A percentile compares a stretch with the other conserved stretches of the same genome.
phyloP scores from a whole-genome alignment of 148 eudicot genomes.

The Rhododendron ovatum region DNA sequence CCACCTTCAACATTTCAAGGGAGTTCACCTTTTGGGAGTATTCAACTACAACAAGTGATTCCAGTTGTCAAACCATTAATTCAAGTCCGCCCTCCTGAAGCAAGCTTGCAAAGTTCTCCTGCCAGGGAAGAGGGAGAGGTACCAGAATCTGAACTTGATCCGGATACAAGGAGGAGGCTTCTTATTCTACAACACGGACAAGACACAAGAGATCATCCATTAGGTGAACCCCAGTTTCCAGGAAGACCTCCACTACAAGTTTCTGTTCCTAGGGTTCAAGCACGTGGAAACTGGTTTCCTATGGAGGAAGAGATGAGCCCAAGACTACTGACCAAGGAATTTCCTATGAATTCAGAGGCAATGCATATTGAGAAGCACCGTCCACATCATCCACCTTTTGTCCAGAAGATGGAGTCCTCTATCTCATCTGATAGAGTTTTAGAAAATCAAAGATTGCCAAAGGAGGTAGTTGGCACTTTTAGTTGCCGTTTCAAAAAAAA shows the following conservation, averaged over 20 bases:
- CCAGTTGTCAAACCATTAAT: conserved; percentile 46
- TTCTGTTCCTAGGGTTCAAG: conserved; percentile 44
- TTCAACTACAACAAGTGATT: conserved; percentile 46
- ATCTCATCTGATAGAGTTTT: conserved; percentile 46
- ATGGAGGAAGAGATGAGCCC: conserved; percentile 70
- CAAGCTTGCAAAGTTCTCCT: conserved; percentile 77
- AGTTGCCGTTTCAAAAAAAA: background rate
- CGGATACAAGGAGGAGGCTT: conserved; percentile 92
- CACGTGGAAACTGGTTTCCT: conserved; percentile 79
- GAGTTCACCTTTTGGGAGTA: conserved; percentile 36
- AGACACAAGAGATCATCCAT: conserved; percentile 55
- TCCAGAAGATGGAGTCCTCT: conserved; percentile 49
- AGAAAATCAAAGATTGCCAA: conserved; percentile 58
- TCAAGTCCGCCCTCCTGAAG: conserved; percentile 52
- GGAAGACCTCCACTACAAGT: conserved; percentile 57
- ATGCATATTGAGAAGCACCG: conserved; percentile 56
- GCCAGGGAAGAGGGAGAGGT: conserved; percentile 99
- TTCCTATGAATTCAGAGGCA: conserved; percentile 43
- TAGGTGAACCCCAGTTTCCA: conserved; percentile 59
- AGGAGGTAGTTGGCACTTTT: conserved; percentile 57
- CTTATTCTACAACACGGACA: conserved; percentile 96
- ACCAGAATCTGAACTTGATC: conserved; percentile 96
- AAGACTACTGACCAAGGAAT: conserved; percentile 49
- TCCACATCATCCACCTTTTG: conserved; percentile 55
- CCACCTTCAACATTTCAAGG: conserved; percentile 49